Conservation (phyloP, 495 filamentous ascomycete genomes). For the Penicillium samsonianum region DNA sequence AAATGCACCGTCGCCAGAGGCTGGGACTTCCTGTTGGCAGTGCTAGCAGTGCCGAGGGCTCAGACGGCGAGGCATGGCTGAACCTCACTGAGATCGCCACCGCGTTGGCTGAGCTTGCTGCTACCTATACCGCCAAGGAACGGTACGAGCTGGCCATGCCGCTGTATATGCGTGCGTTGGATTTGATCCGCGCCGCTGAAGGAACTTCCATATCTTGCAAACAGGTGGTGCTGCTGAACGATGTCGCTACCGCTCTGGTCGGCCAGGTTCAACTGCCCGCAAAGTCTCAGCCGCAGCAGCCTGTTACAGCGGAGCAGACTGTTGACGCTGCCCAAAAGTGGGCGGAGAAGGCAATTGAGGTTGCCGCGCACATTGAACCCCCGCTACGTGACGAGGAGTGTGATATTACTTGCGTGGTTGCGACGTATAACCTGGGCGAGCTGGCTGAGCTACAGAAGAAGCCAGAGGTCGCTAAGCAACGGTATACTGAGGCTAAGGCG, state of each 20-base stretch:
- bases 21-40: slow-evolving; percentile 54
- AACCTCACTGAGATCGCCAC: slow-evolving; percentile 69
- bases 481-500: slow-evolving; percentile 60
- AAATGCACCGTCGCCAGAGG: slow-evolving; percentile 63
- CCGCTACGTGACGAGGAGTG: slow-evolving; percentile 75
- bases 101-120: slow-evolving; percentile 67
- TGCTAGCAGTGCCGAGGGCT: slow-evolving; percentile 22
- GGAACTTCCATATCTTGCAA: slow-evolving; percentile 59
- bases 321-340: slow-evolving; percentile 66
- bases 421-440: slow-evolving; percentile 84
- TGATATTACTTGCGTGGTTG: slow-evolving; percentile 78
- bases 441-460: slow-evolving; percentile 72
- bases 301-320: slow-evolving; percentile 48
- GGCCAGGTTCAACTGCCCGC: slow-evolving; percentile 34
- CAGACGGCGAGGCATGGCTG: slow-evolving; percentile 71
- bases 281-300: slow-evolving; percentile 46
- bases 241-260: slow-evolving; percentile 38
- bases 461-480: slow-evolving; percentile 56
- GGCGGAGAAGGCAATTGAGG: slow-evolving; percentile 71
- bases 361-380: slow-evolving; percentile 56
- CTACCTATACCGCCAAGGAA: slow-evolving; percentile 66
- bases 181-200: slow-evolving; percentile 49
- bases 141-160: slow-evolving; percentile 79
- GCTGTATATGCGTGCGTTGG: slow-evolving; percentile 82
- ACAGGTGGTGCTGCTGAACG: slow-evolving; percentile 62